phyloP scores from a whole-genome alignment of 306 rosid species.

The Sesbania bispinosa region DNA sequence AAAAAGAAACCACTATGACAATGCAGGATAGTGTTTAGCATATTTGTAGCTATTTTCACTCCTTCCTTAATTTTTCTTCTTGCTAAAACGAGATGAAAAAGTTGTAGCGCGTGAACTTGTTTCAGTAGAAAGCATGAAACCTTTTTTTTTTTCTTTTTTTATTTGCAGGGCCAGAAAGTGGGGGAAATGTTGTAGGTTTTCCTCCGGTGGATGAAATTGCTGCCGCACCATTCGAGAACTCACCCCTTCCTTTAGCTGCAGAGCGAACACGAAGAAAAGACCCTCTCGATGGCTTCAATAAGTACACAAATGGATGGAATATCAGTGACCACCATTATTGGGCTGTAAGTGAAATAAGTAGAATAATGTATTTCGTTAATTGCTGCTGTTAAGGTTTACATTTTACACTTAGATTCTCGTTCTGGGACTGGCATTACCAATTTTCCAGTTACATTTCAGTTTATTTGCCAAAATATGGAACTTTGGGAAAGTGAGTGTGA shows the following conservation, averaged over 20 bases:
- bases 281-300: constrained; percentile 50
- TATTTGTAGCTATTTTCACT: not conserved
- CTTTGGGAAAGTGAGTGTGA: not conserved
- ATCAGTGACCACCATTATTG: constrained; percentile 57
- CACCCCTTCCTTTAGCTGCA: constrained; percentile 57
- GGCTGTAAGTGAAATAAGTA: constrained; percentile 57
- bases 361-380: not conserved
- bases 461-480: not conserved
- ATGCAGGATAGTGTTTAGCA: not conserved
- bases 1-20: not conserved
- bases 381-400: not conserved
- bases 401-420: no score
- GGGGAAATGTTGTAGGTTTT: constrained; percentile 6
- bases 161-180: constrained; percentile 28
- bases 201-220: constrained; percentile 25
- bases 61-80: not conserved
- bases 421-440: not conserved
- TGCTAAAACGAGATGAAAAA: not conserved
- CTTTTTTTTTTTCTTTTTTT: not conserved
- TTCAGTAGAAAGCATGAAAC: constrained; percentile 13
- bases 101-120: not conserved
- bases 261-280: constrained; percentile 60
- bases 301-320: constrained; percentile 71
- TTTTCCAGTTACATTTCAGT: no score
- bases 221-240: constrained; percentile 30